Conservation (phyloP, 1,284 basidiomycete species). For the Apiotrichum laibachii region DNA sequence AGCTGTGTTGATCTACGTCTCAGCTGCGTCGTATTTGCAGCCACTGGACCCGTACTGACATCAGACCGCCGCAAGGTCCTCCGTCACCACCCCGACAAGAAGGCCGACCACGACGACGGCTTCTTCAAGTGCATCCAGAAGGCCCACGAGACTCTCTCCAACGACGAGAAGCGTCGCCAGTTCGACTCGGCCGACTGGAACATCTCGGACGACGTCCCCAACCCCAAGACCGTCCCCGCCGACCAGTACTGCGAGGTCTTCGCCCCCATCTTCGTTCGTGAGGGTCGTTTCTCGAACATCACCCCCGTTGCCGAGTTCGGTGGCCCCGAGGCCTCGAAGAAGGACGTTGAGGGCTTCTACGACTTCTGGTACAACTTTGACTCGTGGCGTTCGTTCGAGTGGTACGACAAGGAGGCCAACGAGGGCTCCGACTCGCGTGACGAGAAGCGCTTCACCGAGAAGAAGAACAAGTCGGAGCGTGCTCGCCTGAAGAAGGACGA, state of each 20-base stretch:
- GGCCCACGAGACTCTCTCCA: slow-evolving; percentile 85
- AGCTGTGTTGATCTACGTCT: too few relatives aligned
- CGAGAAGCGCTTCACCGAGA: slow-evolving; percentile 98
- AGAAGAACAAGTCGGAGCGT: slow-evolving; percentile 98
- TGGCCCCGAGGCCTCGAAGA: slow-evolving; percentile 67
- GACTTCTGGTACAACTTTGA: slow-evolving; percentile 99
- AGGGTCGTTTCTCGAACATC: slow-evolving; percentile 83
- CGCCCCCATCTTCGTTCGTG: slow-evolving; percentile 80
- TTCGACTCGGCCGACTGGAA: slow-evolving; percentile 95
- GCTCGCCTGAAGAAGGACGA: slow-evolving; percentile 97
- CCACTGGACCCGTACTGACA: slow-evolving; percentile 10
- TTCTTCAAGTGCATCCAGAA: slow-evolving; percentile 99
- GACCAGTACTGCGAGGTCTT: slow-evolving; percentile 58
- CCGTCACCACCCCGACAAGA: slow-evolving; percentile 99
- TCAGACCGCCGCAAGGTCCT: slow-evolving; percentile 96
- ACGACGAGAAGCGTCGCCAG: slow-evolving; percentile 83
- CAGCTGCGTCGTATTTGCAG: too few relatives aligned
- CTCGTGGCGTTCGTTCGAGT: slow-evolving; percentile 97
- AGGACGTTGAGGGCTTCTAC: slow-evolving; percentile 88
- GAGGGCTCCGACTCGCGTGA: slow-evolving; percentile 98
- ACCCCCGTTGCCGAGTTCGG: slow-evolving; percentile 87
- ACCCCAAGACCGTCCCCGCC: slow-evolving; percentile 60
- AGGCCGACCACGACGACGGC: slow-evolving; percentile 92
- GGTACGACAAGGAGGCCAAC: slow-evolving; percentile 97
- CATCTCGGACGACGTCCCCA: slow-evolving; percentile 74